Evolutionary conservation across 805 yeast genomes (phyloP).

Genomic region (Candida sanyiensis): DNA sequence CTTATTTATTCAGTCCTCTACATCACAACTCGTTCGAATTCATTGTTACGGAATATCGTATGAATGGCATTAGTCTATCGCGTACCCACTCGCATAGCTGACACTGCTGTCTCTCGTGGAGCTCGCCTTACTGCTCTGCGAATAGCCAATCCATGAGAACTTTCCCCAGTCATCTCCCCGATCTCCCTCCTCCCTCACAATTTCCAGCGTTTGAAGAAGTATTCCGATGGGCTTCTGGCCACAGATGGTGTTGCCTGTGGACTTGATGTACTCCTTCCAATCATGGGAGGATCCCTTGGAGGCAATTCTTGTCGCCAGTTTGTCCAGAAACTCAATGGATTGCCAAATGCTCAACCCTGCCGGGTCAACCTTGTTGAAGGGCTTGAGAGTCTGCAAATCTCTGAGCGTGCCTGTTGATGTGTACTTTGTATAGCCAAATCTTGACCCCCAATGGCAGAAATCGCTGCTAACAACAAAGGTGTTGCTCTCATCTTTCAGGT

Average conservation of each 20-base stretch:
- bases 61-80: too few species aligned
- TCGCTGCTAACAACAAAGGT: constrained; percentile 83
- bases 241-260: constrained; percentile 86
- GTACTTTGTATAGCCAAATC: constrained; percentile 56
- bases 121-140: constrained; percentile 61
- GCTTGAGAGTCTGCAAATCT: constrained; percentile 14
- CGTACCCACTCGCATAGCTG: constrained; percentile 82
- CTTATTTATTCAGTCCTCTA: too few species aligned
- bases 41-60: too few species aligned
- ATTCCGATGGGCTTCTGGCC: constrained; percentile 81
- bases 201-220: constrained; percentile 50
- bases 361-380: constrained; percentile 4
- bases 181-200: constrained; percentile 16
- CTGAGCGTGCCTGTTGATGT: constrained; percentile 24
- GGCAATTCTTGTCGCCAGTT: constrained; percentile 59
- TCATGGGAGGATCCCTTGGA: constrained; percentile 46
- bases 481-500: constrained; percentile 45
- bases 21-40: too few species aligned
- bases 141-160: constrained; percentile 72
- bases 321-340: constrained; percentile 72
- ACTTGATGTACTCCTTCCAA: constrained; percentile 63
- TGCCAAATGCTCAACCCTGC: constrained; percentile 48
- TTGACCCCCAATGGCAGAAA: constrained; percentile 90
- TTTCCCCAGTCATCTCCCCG: constrained; percentile 22
- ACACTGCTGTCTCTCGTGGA: constrained; percentile 65